Evolutionary conservation across 768 basidiomycete genomes (phyloP), one percentile per base, ranked within the genome.

Genomic region (Pleurotus citrinopileatus): DNA sequence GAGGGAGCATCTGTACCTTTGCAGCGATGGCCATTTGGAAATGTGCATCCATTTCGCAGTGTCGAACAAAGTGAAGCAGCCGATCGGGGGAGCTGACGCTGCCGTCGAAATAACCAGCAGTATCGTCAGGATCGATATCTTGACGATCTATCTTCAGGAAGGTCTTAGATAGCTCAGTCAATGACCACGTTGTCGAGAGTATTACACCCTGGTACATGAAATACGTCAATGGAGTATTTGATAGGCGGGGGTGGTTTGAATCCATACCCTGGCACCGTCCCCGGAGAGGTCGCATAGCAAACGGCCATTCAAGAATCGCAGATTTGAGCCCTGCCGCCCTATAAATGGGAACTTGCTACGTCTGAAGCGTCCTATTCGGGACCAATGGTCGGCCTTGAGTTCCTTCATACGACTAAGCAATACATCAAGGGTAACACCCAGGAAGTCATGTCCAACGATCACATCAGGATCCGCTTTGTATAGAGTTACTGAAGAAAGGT

Each of bases 51-150:
- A 97, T 79, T 63, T 98, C 97, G 65, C 95, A 97, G 63, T 97
- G 93, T 26, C 86, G 80, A 10, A 97, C 86, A 63, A 97, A 99
- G 15, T 86, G 91, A 59, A 97, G 73, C 57, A 99, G 76, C 32
- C 80, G 76, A 43, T 89, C 86, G 0, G 94, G 89, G 1, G 81
- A 81, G 55, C 83, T 80, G 48, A 94, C 78, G 36, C 82, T 84
- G 25, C 87, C 85, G 63, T 98, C 97, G 59, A 99, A 84, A 69
- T 91, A 98, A 58, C 81, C 78, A 25, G 92, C 86, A 0, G 93
- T 96, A 63, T 98, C 97, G 57, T 98, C 96, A 0, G 94, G 88
- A 64, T 98, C 96, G 57, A 97, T 94, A 58, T 98, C 97, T 64
- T 97, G 89, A 32, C 97, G 77, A 50, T 89, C 86, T 55, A 82